These are phyloP conservation scores for Erythrobasidium hasegawianum DNA, from an alignment of 1,284 basidiomycete species.

Conservation along the genomic window DNA sequence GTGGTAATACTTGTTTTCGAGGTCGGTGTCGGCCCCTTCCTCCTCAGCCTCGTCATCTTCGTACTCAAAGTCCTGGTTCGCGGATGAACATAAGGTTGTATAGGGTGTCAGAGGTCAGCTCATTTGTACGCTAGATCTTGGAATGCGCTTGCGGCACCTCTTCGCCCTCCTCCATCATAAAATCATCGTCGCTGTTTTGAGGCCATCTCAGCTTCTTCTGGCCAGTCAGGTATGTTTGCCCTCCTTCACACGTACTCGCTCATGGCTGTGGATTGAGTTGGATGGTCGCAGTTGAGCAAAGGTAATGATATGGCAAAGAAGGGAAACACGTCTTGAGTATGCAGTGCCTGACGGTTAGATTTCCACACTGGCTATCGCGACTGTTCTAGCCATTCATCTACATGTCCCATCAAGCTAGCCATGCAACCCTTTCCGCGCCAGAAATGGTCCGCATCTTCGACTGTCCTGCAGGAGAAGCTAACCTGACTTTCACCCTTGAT, in stretches of 20 bases:
- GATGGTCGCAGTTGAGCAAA: neutral
- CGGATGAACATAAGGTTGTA: neutral
- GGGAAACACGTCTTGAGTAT: neutral
- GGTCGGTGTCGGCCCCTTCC: constrained; percentile 75
- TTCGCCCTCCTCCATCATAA: constrained; percentile 36
- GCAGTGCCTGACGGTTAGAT: neutral
- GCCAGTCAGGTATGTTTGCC: neutral
- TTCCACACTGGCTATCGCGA: neutral
- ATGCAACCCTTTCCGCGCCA: constrained; percentile 48
- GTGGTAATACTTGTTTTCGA: constrained; percentile 98
- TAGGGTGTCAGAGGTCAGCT: neutral
- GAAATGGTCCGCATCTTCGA: constrained; percentile 56
- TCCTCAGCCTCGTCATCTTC: constrained; percentile 78
- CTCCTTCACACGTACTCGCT: constrained; percentile 18
- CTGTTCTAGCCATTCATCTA: constrained; percentile 39
- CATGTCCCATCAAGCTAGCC: constrained; percentile 30
- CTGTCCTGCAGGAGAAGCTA: constrained; percentile 46
- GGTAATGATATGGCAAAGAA: neutral
- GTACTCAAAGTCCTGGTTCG: constrained; percentile 60
- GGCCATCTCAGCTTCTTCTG: neutral
- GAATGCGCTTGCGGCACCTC: constrained; percentile 3
- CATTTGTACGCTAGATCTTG: neutral
- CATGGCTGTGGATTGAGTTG: constrained; percentile 3
- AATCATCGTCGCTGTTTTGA: constrained; percentile 22
- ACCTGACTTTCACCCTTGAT: constrained; percentile 38